phyloP scores from a whole-genome alignment of 176 grass and related monocot species.

The Oryza brachyantha region DNA sequence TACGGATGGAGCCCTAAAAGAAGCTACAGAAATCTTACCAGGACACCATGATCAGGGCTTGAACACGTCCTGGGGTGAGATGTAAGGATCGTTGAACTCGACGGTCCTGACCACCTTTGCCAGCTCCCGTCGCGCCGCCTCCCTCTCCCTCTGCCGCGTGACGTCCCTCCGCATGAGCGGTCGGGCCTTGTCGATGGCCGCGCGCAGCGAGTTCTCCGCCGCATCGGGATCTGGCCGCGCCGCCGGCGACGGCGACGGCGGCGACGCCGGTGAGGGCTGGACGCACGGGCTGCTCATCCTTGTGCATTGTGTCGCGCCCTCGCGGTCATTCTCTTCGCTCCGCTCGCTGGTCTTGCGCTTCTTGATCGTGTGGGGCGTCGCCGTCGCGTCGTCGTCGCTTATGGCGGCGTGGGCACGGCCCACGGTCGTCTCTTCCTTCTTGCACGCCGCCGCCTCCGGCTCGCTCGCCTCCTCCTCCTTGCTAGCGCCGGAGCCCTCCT shows the following conservation, averaged over 20 bases:
- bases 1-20: not conserved
- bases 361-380: not conserved
- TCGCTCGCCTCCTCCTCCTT: no score
- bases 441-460: not conserved
- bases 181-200: no score
- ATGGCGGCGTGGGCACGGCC: not conserved
- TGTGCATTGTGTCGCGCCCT: not conserved
- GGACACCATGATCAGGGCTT: not conserved
- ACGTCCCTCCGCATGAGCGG: no score
- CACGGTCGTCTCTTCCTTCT: not conserved
- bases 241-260: not conserved
- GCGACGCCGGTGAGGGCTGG: no score
- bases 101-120: not conserved
- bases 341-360: not conserved
- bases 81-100: not conserved
- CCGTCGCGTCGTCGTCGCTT: not conserved
- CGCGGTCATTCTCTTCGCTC: not conserved
- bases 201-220: not conserved
- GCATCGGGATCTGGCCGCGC: not conserved
- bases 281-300: no score
- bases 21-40: not conserved
- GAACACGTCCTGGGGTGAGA: not conserved
- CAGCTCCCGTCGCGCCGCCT: not conserved
- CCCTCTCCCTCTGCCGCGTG: not conserved
- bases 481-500: no score